phyloP scores from a whole-genome alignment of 768 basidiomycete species.

The Chalciporus pseudorubinellus region DNA sequence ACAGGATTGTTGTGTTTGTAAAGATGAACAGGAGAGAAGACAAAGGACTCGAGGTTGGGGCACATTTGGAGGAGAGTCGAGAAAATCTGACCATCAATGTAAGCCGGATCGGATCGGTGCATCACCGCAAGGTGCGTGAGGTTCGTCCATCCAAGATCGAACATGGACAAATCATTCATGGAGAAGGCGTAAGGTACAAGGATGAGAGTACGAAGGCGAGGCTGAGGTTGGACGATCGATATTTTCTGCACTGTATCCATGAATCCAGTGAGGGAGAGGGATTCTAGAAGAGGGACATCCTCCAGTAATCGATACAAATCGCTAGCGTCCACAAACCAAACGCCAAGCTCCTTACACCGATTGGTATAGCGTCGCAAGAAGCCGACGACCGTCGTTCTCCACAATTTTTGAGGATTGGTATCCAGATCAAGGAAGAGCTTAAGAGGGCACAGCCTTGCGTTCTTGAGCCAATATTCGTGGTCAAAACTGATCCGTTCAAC shows the following conservation, averaged over 20 bases:
- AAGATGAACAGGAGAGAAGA: neutral
- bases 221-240: neutral
- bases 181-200: neutral
- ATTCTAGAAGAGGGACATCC: neutral
- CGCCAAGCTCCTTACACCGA: neutral
- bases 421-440: no score
- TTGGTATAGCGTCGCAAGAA: neutral
- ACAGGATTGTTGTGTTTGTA: neutral
- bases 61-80: conserved; percentile 1
- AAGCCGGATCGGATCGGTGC: neutral
- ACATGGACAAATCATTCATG: neutral
- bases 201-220: neutral
- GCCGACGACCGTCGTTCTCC: neutral
- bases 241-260: neutral
- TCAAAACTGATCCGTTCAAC: neutral
- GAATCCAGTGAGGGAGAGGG: neutral
- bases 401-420: no score
- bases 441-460: neutral
- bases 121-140: neutral
- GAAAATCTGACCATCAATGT: neutral
- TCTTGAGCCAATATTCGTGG: neutral
- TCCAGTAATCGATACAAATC: neutral
- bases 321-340: neutral
- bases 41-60: neutral
- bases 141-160: neutral